Percentiles rank a stretch among this genome's conserved stretches.
These are phyloP conservation scores for Echites panduratus DNA, from an alignment of 257 asterid species.

Conservation along the genomic window DNA sequence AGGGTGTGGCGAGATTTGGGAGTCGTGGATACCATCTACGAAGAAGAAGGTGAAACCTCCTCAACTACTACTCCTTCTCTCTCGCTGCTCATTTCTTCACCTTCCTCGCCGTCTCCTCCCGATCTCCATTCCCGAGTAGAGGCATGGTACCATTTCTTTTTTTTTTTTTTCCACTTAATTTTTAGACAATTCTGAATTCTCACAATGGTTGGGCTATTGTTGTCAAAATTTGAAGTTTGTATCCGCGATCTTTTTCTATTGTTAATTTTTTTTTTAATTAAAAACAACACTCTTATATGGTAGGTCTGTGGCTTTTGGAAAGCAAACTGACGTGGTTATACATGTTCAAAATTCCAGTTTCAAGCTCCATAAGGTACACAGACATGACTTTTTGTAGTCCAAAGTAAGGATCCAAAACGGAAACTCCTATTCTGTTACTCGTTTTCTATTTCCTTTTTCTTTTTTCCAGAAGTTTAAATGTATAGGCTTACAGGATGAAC, in stretches of 20 bases:
- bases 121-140: constrained; percentile 21
- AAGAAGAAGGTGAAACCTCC: constrained; percentile 55
- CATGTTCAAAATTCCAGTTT: constrained; percentile 47
- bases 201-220: too few relatives aligned
- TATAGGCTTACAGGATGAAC: neutral
- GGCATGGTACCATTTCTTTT: constrained; percentile 24
- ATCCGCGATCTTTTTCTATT: too few relatives aligned
- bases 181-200: too few relatives aligned
- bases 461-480: too few relatives aligned
- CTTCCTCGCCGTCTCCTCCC: constrained; percentile 29
- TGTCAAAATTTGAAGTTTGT: too few relatives aligned
- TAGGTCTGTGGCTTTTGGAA: constrained; percentile 37
- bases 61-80: constrained; percentile 29
- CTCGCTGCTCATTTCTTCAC: constrained; percentile 32
- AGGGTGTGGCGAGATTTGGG: constrained; percentile 53
- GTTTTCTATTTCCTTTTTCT: too few relatives aligned
- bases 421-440: too few relatives aligned
- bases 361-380: constrained; percentile 58
- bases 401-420: too few relatives aligned
- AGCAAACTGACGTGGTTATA: constrained; percentile 60
- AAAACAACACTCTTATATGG: neutral
- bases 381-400: neutral
- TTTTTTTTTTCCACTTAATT: neutral
- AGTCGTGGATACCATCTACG: constrained; percentile 62
- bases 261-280: neutral